Evolutionary conservation across 805 yeast genomes (phyloP).

Genomic region (Suhomyces sp.): DNA sequence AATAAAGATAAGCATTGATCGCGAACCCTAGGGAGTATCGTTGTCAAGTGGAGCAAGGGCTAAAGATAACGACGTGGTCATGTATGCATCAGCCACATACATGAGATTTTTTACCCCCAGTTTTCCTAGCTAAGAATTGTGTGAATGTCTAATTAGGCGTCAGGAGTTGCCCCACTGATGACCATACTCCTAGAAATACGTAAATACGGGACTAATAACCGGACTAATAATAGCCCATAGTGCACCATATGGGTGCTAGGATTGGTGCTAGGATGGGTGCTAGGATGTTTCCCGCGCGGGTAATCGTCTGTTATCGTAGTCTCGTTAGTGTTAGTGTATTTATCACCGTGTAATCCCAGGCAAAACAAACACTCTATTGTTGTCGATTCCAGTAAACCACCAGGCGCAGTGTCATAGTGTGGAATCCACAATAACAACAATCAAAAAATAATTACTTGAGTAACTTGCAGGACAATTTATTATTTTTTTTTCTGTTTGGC

Average conservation of each 20-base stretch:
- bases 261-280: too few relatives aligned
- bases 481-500: conserved; percentile 1
- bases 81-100: neutral
- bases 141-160: neutral
- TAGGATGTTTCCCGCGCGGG: neutral
- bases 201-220: too few relatives aligned
- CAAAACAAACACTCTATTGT: neutral
- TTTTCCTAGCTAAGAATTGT: neutral
- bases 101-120: neutral
- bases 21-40: neutral
- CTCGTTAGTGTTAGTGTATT: neutral
- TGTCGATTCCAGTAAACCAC: neutral
- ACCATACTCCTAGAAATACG: neutral
- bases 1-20: neutral
- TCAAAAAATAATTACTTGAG: neutral
- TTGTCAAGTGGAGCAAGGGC: neutral
- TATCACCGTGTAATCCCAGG: neutral
- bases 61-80: neutral
- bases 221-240: neutral
- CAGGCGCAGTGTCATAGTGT: neutral
- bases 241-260: too few relatives aligned
- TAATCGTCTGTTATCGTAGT: neutral
- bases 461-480: neutral
- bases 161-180: neutral
- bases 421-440: neutral